Percentiles rank a stretch among this genome's conserved stretches.
Conservation (phyloP, 257 asterid species). For the Solanum neorickii region DNA sequence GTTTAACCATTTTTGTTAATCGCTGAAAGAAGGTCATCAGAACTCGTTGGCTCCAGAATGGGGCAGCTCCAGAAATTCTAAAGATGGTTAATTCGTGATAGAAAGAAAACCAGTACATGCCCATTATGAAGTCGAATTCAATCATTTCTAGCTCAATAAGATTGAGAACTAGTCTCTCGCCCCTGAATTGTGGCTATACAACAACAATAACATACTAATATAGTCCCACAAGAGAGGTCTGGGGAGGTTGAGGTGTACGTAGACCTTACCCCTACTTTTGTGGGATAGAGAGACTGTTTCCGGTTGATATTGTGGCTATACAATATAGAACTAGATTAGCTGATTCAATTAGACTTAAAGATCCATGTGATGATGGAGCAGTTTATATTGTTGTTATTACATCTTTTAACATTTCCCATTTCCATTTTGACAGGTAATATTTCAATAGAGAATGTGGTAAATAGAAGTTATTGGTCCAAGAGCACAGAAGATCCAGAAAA, state of each 20-base stretch:
- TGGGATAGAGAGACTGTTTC: not conserved
- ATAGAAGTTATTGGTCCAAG: slow-evolving; percentile 20
- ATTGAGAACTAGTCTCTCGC: not conserved
- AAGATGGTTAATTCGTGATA: not conserved
- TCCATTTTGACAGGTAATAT: slow-evolving; percentile 11
- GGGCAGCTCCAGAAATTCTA: not conserved
- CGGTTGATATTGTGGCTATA: not conserved
- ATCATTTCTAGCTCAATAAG: not conserved
- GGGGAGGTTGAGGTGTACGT: not conserved
- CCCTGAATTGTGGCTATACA: not conserved
- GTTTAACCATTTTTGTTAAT: not conserved
- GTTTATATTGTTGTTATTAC: not conserved
- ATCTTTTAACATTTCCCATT: not conserved
- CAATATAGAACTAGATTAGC: not conserved
- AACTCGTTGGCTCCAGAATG: not conserved
- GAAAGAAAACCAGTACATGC: not conserved
- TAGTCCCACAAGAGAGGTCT: not conserved
- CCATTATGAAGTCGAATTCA: not conserved
- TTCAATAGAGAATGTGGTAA: slow-evolving; percentile 8
- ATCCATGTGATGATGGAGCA: not conserved
- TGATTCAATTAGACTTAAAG: not conserved
- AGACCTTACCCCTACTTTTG: not conserved
- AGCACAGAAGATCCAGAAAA: slow-evolving; percentile 35
- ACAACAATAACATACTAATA: not conserved
- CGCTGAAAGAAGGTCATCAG: not conserved